Percentiles rank a stretch among this genome's conserved stretches.
These are phyloP conservation scores for Plasmodium blacklocki DNA, from an alignment of 169 alveolate genomes.

Conservation along the genomic window DNA sequence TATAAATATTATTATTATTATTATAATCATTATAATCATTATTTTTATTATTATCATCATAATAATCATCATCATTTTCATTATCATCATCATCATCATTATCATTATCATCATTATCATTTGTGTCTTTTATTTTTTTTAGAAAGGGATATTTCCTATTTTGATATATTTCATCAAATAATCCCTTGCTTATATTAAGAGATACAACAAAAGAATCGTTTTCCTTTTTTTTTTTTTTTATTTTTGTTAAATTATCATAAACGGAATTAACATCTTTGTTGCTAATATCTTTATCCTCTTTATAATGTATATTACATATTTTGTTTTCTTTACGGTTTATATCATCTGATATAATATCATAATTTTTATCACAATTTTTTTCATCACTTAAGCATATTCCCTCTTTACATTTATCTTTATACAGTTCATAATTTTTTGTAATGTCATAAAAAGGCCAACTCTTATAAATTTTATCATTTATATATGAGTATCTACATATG, in stretches of 20 bases:
- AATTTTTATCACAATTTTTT: no score
- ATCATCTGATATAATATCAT: no score
- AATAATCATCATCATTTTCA: background rate
- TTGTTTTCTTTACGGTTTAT: no score
- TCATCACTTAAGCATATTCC: no score
- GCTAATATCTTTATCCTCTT: background rate
- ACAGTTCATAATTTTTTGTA: no score
- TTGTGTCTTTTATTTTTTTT: background rate
- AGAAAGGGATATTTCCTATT: slow-evolving; percentile 14
- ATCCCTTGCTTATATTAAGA: slow-evolving; percentile 15
- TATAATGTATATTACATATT: background rate
- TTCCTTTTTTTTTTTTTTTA: background rate
- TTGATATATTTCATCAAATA: slow-evolving; percentile 30
- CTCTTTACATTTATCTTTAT: no score
- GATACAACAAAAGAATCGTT: background rate
- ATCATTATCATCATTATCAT: background rate
- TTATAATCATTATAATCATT: background rate
- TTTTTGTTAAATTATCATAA: background rate
- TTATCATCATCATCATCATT: background rate
- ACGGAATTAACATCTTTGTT: no score
- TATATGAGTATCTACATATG: background rate
- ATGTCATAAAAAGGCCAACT: background rate
- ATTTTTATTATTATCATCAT: background rate
- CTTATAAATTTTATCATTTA: no score
- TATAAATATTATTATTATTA: background rate